phyloP scores from a whole-genome alignment of 1,284 basidiomycete species.

The Marasmius sp. region DNA sequence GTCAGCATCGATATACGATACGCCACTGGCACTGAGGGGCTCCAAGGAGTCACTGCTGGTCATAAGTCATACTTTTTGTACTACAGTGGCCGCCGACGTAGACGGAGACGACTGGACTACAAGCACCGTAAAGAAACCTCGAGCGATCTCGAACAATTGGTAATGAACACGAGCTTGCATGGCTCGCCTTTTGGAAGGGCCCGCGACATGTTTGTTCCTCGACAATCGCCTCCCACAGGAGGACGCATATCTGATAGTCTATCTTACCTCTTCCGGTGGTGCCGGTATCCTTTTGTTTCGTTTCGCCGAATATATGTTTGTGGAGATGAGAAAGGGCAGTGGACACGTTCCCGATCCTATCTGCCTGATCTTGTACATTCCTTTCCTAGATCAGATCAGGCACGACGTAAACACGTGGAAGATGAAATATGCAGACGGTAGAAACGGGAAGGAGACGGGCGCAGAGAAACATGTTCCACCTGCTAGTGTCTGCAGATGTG shows the following conservation, averaged over 20 bases:
- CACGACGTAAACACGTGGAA: slow-evolving; percentile 6
- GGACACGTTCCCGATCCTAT: slow-evolving; percentile 4
- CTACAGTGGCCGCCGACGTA: too few species aligned
- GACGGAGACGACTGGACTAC: too few species aligned
- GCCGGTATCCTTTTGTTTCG: background rate
- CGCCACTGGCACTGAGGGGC: background rate
- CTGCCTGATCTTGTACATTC: slow-evolving; percentile 1
- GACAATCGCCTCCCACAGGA: background rate
- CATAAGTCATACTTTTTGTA: too few species aligned
- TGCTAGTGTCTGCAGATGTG: background rate
- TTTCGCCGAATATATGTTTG: background rate
- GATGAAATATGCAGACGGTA: background rate
- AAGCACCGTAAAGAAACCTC: too few species aligned
- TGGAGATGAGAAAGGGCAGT: slow-evolving; percentile 4
- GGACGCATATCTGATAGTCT: background rate
- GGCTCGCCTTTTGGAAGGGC: too few species aligned
- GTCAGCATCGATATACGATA: background rate
- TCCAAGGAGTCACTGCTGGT: too few species aligned
- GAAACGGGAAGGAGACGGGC: background rate
- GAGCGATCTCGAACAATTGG: too few species aligned
- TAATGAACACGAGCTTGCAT: too few species aligned
- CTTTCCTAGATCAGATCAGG: slow-evolving; percentile 10
- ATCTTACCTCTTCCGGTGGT: background rate
- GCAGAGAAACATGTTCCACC: background rate
- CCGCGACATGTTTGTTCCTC: background rate